Evolutionary conservation across 1,139 yeast genomes (phyloP), one percentile per base, ranked within the genome.

Genomic region (Schwanniomyces etchellsii): DNA sequence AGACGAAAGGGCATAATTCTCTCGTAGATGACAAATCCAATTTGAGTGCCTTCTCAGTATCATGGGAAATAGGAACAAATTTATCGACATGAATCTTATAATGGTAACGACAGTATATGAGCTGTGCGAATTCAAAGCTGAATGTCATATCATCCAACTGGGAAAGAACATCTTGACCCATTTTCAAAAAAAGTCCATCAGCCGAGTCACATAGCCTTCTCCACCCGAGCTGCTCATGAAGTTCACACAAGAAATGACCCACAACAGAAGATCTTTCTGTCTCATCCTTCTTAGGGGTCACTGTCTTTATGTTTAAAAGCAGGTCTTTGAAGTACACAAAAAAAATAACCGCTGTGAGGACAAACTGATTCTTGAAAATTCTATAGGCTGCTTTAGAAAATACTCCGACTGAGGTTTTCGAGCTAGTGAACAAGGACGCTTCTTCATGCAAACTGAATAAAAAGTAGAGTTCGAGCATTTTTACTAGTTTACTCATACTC

Each of bases 91-190:
- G 62, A 3, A 86, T 59, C 2, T 67, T 61, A 35, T 84, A 68
- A 26, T 85, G 94, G 45, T 81, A 86, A 9, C 85, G 68, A 50
- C 98, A 91, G 38, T 77, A 70, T 14, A 91, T 59, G 20, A 86
- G 66, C 45, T 91, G 97, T 6, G 84, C 61, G 31, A 85, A 53
- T 32, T 88, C 86, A 27, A 66, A 59, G 36, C 81, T 79, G 15
- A 36, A 35, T 3, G 32, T 28, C 2, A 49, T 44, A 45, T 71
- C 58, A 5, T 67, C 58, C 16, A 70, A 55, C 1, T 59, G 46
- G 4, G 77, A 57, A 16, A 86, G 56, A 13, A 72, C 63, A 12
- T 64, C 64, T 42, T 86, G 81, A 1, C 81, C 62, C 27, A 82
- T 56, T 18, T 65, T 65, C 28, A 91, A 59, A 39, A 88, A 78